Evolutionary conservation across 768 basidiomycete species (phyloP), one percentile per base, ranked within the genome.

Genomic region (Boletus vermiculosoides): DNA sequence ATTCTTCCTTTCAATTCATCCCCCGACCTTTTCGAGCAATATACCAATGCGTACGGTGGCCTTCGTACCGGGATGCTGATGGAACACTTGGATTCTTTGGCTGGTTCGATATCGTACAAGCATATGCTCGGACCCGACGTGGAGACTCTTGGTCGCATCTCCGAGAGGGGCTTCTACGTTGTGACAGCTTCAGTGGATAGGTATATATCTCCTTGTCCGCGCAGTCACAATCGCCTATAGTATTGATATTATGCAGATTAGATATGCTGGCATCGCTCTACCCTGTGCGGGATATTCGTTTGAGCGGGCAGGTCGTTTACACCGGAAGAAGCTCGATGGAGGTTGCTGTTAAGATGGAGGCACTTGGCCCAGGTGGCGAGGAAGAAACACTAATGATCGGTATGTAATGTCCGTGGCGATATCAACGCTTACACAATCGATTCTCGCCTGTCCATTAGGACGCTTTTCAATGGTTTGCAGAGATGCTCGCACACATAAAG

Each of bases 381-480:
- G 79, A 85, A 59, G 86, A 87, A 9, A 80, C 90, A 33, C 75
- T 90, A 61, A 63, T 71, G 62, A 74, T 92, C 40, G 89, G 90
- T 69, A 34, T 30, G 55, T 84, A 66, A 46, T 72, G 25, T 10
- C 58, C 8, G 49, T 58, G 47, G 12, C 39, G 15, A 36, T 34
- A 40, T 51, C 62, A 40, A 50, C 37, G 20, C 31, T 31, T 23
- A 18, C 47, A 39, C 34, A 31, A 37, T 31, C 39, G 5, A 25
- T 47, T 22, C 20, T 56, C 12, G 18, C n/a, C 39, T 23, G 5
- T 30, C 20, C 40, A 20, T 42, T 5, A 91, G 92, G 92, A n/a
- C 83, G 91, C n/a, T 94, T 94, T 74, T 86, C 87, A 0, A 94
- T 94, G 91, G 91, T 93, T 8, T 92, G 89, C 66, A 76, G 90